Conservation (phyloP, 768 basidiomycete species). For the Artomyces pyxidatus region DNA sequence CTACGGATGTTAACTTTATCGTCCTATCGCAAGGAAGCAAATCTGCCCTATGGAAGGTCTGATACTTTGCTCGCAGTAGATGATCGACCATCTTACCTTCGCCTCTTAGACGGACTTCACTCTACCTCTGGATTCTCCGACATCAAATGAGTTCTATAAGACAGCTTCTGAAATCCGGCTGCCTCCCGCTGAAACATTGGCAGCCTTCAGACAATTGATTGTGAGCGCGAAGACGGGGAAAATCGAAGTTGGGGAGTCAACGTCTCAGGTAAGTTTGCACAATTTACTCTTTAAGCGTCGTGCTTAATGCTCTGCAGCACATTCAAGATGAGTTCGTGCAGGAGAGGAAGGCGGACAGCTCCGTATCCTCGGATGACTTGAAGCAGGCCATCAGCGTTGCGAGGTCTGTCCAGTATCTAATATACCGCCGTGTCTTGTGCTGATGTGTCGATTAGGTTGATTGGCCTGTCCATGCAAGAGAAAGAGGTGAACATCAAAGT, state of each 20-base stretch:
- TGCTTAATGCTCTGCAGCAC: slow-evolving; percentile 32
- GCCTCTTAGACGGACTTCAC: slow-evolving; percentile 47
- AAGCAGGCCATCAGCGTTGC: slow-evolving; percentile 61
- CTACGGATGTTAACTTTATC: slow-evolving; percentile 65
- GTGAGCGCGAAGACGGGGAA: slow-evolving; percentile 53
- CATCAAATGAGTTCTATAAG: slow-evolving; percentile 40
- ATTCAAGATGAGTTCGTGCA: slow-evolving; percentile 71
- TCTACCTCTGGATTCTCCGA: slow-evolving; percentile 35
- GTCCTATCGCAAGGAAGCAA: slow-evolving; percentile 55
- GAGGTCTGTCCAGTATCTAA: slow-evolving; percentile 36
- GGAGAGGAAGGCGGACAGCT: slow-evolving; percentile 30
- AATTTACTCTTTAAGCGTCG: background rate
- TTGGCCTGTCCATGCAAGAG: slow-evolving; percentile 55
- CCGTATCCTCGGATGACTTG: slow-evolving; percentile 50
- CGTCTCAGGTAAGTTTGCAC: slow-evolving; percentile 44
- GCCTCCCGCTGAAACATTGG: slow-evolving; percentile 41
- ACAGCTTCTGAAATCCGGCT: slow-evolving; percentile 31
- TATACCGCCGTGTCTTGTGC: background rate
- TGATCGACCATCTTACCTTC: background rate
- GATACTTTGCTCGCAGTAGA: background rate
- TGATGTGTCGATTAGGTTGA: slow-evolving; percentile 34
- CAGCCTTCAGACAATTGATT: slow-evolving; percentile 49
- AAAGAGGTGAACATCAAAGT: slow-evolving; percentile 43
- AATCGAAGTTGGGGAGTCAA: slow-evolving; percentile 42
- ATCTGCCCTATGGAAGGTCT: slow-evolving; percentile 68